These are phyloP conservation scores for Lichtheimia ramosa DNA, from an alignment of 371 early-diverging fungal genomes.

Conservation along the genomic window DNA sequence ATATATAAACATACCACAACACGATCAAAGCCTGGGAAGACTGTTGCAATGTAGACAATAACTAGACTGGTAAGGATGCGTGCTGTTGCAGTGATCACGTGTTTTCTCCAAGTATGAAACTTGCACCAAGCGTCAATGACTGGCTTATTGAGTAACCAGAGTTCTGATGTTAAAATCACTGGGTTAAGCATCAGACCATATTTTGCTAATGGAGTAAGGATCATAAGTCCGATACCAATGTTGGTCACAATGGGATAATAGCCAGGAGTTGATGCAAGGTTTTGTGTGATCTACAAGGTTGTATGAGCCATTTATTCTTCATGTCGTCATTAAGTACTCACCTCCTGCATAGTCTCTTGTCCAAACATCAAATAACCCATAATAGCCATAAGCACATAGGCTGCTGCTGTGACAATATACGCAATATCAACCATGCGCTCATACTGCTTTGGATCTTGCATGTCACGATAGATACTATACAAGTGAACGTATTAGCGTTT, in stretches of 20 bases:
- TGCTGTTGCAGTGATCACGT: conserved; percentile 13
- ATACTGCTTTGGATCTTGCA: conserved; percentile 53
- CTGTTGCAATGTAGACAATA: conserved; percentile 39
- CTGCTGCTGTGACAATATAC: conserved; percentile 40
- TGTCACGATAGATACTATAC: conserved; percentile 62
- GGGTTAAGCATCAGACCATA: conserved; percentile 58
- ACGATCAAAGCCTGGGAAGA: conserved; percentile 65
- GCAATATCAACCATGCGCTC: conserved; percentile 53
- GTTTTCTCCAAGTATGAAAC: conserved; percentile 19
- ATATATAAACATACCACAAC: conserved; percentile 50
- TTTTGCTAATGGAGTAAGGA: conserved; percentile 28
- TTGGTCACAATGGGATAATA: conserved; percentile 24
- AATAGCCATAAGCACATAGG: conserved; percentile 54
- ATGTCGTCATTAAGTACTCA: conserved; percentile 12
- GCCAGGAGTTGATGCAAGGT: conserved; percentile 43
- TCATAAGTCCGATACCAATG: conserved; percentile 26
- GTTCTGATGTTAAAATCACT: conserved; percentile 53
- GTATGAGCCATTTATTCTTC: neutral
- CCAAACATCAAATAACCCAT: conserved; percentile 78
- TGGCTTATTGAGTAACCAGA: conserved; percentile 14
- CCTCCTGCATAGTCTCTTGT: conserved; percentile 48
- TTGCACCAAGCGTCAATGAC: conserved; percentile 23
- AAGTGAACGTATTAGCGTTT: too few species aligned
- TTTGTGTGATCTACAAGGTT: conserved; percentile 58
- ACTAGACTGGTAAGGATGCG: conserved; percentile 20